Evolutionary conservation across 2,329 filamentous ascomycete genomes (phyloP).

Genomic region (Fusarium oligoseptatum): DNA sequence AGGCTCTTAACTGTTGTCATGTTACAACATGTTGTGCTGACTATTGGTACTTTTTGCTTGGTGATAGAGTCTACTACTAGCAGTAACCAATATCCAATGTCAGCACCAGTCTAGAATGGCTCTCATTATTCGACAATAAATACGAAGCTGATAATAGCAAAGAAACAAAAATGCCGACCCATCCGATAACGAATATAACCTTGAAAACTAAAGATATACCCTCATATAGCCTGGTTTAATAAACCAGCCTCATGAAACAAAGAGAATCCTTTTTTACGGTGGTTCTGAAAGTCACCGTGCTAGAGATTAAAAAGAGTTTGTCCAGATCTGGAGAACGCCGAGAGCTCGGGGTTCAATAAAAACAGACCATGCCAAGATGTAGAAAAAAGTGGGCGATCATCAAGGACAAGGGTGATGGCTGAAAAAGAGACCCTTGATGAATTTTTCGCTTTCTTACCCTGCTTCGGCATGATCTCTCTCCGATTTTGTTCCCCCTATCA

Average conservation of each 20-base stretch:
- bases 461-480: background rate
- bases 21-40: background rate
- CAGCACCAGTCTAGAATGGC: slow-evolving; percentile 5
- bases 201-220: background rate
- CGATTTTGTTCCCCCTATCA: background rate
- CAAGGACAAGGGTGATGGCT: background rate
- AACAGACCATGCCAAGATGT: background rate
- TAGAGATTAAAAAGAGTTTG: background rate
- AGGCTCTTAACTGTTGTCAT: background rate
- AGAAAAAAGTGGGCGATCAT: background rate
- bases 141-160: background rate
- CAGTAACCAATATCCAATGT: background rate
- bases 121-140: background rate
- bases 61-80: background rate
- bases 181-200: slow-evolving; percentile 15
- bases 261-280: background rate
- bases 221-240: background rate
- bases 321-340: slow-evolving; percentile 1
- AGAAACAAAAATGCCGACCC: background rate
- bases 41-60: background rate
- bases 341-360: background rate
- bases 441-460: background rate
- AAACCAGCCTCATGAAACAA: background rate
- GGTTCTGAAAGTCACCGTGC: background rate
- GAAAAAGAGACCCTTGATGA: background rate